A percentile compares a stretch with the other conserved stretches of the same genome.
Conservation (phyloP, 2,329 filamentous ascomycete genomes). For the Amesomyces nigricolor region DNA sequence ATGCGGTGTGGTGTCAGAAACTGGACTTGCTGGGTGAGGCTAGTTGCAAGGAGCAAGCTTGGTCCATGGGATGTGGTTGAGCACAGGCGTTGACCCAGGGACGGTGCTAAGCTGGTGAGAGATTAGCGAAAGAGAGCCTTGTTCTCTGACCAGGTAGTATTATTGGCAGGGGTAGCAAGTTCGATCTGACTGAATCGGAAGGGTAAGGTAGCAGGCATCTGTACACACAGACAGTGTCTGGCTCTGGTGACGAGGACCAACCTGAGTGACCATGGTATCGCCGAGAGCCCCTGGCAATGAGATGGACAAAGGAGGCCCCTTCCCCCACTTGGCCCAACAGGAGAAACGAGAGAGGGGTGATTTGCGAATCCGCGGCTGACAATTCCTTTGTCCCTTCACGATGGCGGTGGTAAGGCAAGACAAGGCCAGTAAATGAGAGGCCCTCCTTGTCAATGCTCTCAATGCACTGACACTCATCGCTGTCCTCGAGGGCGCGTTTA, state of each 20-base stretch:
- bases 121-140: slow-evolving; percentile 26
- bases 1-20: slow-evolving; percentile 9
- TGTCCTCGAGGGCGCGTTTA: background rate
- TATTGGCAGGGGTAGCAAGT: slow-evolving; percentile 7
- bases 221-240: slow-evolving; percentile 5
- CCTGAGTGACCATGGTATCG: slow-evolving; percentile 14
- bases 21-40: background rate
- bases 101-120: slow-evolving; percentile 19
- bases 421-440: slow-evolving; percentile 1
- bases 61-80: slow-evolving; percentile 20
- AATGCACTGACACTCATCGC: slow-evolving; percentile 16
- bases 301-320: background rate
- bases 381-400: slow-evolving; percentile 17
- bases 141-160: slow-evolving; percentile 1
- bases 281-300: slow-evolving; percentile 3
- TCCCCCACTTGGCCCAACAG: background rate
- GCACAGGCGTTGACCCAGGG: slow-evolving; percentile 14
- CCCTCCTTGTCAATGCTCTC: slow-evolving; percentile 16
- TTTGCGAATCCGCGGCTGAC: slow-evolving; percentile 14
- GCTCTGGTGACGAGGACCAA: slow-evolving; percentile 15
- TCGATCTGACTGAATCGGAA: slow-evolving; percentile 24
- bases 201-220: slow-evolving; percentile 6
- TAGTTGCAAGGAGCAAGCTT: slow-evolving; percentile 5
- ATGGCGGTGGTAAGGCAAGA: slow-evolving; percentile 15
- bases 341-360: background rate